Base-by-base conservation (phyloP, 768 basidiomycete species). In the Pulveroboletus frians region DNA sequence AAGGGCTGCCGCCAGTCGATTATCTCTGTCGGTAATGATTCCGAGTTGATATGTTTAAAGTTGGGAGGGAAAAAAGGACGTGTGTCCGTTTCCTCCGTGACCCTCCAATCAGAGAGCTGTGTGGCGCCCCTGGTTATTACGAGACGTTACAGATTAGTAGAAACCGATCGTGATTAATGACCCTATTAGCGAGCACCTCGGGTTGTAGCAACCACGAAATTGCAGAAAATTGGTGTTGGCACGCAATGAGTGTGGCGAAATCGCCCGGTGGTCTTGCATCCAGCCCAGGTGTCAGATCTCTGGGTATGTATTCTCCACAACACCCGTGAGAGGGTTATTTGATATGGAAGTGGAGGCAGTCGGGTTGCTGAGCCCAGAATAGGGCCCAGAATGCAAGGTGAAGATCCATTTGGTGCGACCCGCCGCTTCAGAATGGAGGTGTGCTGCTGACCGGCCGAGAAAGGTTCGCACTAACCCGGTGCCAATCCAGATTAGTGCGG, bases 61-160 rank as follows among this genome's bases (percentile, higher is more conserved):
- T 59, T 52, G 49, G 48, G 49, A 39, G 51, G 35, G 30, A 32
- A 39, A 42, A 35, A 15, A 20, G 21, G n/a, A 23, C 43, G 58
- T 51, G 47, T 40, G 35, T 56, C 56, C 58, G 56, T 56, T 54
- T 57, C 51, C 52, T 59, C 65, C 60, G 52, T 47, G 46, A 43
- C 35, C 44, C 43, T 48, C 54, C 56, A 54, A 61, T 63, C 54
- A 50, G 51, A 51, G 43, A 36, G 44, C 39, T 58, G 54, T 48
- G 60, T 50, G 51, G 54, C 48, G 50, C 45, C 53, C 58, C 66
- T 64, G 52, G 54, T 34, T 35, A 59, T 59, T 60, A 60, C 52
- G 57, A 59, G 42, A 59, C 45, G 46, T 21, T 41, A 32, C 52
- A 53, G 38, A 51, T 55, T n/a, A n/a, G 56, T 45, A 53, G 67